These are phyloP conservation scores for Microcos paniculata DNA, from an alignment of 345 rosid species.

Conservation along the genomic window DNA sequence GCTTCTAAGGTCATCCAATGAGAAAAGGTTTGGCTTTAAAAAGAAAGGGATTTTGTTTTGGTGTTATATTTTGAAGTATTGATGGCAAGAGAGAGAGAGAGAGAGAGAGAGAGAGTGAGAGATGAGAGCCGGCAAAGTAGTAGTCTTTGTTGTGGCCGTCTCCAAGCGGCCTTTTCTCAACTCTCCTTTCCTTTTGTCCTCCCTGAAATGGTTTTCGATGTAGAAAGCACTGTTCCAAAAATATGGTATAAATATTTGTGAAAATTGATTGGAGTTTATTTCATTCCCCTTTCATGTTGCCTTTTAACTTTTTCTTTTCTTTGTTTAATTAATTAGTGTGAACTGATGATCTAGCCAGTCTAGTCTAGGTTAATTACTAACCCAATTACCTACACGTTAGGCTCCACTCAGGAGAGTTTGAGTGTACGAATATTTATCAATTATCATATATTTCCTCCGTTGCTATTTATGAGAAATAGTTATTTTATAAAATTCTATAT, in stretches of 20 bases:
- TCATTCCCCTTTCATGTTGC: not conserved
- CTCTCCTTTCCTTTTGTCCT: not conserved
- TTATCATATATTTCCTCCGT: not conserved
- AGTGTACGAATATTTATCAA: not conserved
- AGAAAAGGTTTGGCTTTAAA: not conserved
- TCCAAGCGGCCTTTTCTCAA: slow-evolving; percentile 1
- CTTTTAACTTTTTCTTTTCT: not conserved
- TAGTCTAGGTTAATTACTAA: not conserved
- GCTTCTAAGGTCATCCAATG: not conserved
- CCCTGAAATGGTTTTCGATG: not conserved
- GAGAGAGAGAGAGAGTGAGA: not conserved
- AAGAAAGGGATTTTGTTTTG: not conserved
- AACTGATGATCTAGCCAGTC: too few species aligned
- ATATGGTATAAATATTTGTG: not conserved
- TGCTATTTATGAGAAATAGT: too few species aligned
- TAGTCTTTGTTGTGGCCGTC: not conserved
- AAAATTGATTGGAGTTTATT: not conserved
- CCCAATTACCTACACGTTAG: not conserved
- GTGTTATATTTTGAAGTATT: not conserved
- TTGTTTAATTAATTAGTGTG: too few species aligned
- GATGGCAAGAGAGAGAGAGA: not conserved
- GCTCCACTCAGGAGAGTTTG: too few species aligned
- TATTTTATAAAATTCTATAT: too few species aligned
- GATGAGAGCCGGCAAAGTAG: not conserved
- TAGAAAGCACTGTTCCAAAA: not conserved